A percentile compares a stretch with the other conserved stretches of the same genome.
Conservation (phyloP, 441 rosid genomes). For the Pelargonium cotyledonis region DNA sequence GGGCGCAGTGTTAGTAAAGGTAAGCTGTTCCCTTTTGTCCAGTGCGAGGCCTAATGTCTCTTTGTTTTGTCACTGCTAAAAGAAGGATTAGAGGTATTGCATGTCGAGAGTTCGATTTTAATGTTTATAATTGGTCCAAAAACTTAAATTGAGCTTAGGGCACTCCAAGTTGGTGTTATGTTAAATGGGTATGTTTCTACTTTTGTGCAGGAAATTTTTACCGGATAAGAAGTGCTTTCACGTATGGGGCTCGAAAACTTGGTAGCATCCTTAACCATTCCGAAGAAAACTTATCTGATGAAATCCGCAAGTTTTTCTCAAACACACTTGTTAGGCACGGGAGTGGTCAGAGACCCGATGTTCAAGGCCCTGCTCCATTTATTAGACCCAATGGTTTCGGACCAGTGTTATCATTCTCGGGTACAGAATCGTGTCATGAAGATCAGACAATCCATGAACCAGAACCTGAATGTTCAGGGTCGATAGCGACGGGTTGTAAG, state of each 20-base stretch:
- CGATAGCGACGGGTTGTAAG: constrained; percentile 28
- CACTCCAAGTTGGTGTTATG: neutral
- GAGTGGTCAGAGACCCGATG: constrained; percentile 76
- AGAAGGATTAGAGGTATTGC: neutral
- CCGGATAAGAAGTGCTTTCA: constrained; percentile 68
- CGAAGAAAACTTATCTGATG: constrained; percentile 38
- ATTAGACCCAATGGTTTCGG: constrained; percentile 31
- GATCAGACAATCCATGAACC: constrained; percentile 33
- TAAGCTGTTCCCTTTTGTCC: constrained; percentile 16
- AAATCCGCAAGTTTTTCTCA: constrained; percentile 50
- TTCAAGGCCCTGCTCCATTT: constrained; percentile 44
- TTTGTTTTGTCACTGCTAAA: constrained; percentile 7
- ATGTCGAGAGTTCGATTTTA: no score
- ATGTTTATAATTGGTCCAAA: no score
- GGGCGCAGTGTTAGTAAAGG: constrained; percentile 97
- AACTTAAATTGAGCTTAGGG: neutral
- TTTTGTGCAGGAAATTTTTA: constrained; percentile 47
- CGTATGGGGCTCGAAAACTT: constrained; percentile 66
- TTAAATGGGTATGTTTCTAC: neutral
- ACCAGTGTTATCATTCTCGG: constrained; percentile 21
- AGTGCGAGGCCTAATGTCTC: neutral
- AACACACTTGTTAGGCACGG: constrained; percentile 68
- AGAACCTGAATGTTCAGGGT: constrained; percentile 33
- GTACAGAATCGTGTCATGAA: constrained; percentile 36
- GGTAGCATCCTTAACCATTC: constrained; percentile 41